These are phyloP conservation scores for Phytopythium helicoides DNA, from an alignment of 352 stramenopile genomes.

Conservation along the genomic window DNA sequence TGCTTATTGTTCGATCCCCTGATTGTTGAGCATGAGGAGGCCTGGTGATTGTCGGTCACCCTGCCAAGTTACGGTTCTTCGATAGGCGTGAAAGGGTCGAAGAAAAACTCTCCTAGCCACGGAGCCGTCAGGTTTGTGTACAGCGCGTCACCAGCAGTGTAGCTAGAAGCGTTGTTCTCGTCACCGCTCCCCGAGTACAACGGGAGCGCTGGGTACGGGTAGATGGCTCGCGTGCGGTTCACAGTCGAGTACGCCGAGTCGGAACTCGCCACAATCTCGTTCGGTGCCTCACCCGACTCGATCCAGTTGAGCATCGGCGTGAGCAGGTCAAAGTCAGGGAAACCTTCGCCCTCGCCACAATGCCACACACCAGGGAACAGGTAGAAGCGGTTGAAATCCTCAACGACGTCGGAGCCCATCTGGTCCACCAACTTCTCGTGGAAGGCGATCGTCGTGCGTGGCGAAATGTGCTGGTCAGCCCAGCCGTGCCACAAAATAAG, in stretches of 20 bases:
- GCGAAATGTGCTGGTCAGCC: conserved; percentile 47
- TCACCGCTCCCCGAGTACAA: conserved; percentile 16
- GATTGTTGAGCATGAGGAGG: too few species aligned
- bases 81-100: conserved; percentile 17
- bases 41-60: too few species aligned
- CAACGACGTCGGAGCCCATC: conserved; percentile 26
- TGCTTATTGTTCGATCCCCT: too few species aligned
- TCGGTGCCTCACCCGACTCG: conserved; percentile 22
- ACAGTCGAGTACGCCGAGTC: conserved; percentile 9
- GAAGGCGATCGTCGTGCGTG: conserved; percentile 39
- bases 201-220: conserved; percentile 18
- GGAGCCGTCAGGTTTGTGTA: conserved; percentile 15
- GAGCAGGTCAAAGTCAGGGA: conserved; percentile 36
- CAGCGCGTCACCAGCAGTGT: conserved; percentile 12
- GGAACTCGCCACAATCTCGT: conserved; percentile 25
- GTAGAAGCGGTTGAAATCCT: conserved; percentile 44
- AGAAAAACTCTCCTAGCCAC: conserved; percentile 23
- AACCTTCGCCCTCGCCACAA: conserved; percentile 34
- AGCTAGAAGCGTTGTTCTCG: conserved; percentile 15
- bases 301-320: conserved; percentile 47
- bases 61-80: background rate
- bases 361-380: conserved; percentile 45
- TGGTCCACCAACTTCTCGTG: conserved; percentile 31
- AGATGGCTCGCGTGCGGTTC: conserved; percentile 20
- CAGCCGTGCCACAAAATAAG: conserved; percentile 50